These are phyloP conservation scores for Aspergillus conjunctus DNA, from an alignment of 495 filamentous ascomycete genomes.

Conservation along the genomic window DNA sequence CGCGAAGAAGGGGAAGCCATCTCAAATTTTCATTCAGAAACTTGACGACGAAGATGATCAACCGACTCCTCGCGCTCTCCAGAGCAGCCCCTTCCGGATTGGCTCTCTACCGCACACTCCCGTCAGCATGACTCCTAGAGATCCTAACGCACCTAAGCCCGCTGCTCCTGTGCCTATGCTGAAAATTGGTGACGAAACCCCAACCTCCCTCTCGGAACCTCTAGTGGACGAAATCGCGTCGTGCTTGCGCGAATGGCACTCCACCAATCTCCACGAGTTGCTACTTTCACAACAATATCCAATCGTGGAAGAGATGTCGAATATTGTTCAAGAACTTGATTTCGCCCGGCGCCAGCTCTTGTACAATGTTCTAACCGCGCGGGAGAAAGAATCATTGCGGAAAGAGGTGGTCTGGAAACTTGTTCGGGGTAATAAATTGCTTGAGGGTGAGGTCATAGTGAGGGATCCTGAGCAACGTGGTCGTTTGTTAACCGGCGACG, in stretches of 20 bases:
- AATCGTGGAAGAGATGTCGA: conserved; percentile 77
- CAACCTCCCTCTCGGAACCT: conserved; percentile 83
- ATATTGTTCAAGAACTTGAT: conserved; percentile 77
- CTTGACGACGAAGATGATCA: conserved; percentile 41
- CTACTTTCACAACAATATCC: conserved; percentile 79
- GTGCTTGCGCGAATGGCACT: conserved; percentile 96
- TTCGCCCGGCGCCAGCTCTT: conserved; percentile 83
- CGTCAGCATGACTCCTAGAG: conserved; percentile 38
- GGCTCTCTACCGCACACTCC: conserved; percentile 43
- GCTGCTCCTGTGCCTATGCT: conserved; percentile 94
- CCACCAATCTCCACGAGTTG: conserved; percentile 93
- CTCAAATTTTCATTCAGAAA: conserved; percentile 46
- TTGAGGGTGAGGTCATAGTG: conserved; percentile 90
- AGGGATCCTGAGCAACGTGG: conserved; percentile 82
- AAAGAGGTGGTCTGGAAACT: conserved; percentile 94
- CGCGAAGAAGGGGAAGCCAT: conserved; percentile 46
- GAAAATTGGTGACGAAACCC: conserved; percentile 95
- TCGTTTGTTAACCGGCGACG: conserved; percentile 83
- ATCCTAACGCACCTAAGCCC: conserved; percentile 68
- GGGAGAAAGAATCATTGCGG: conserved; percentile 74
- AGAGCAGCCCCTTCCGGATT: conserved; percentile 27
- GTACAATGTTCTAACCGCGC: conserved; percentile 85
- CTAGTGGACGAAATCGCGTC: conserved; percentile 97
- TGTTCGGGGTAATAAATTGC: conserved; percentile 88
- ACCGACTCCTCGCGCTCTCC: conserved; percentile 36